Evolutionary conservation across 192 early-diverging fungal species (phyloP).

Genomic region (Coemansia guatemalensis): DNA sequence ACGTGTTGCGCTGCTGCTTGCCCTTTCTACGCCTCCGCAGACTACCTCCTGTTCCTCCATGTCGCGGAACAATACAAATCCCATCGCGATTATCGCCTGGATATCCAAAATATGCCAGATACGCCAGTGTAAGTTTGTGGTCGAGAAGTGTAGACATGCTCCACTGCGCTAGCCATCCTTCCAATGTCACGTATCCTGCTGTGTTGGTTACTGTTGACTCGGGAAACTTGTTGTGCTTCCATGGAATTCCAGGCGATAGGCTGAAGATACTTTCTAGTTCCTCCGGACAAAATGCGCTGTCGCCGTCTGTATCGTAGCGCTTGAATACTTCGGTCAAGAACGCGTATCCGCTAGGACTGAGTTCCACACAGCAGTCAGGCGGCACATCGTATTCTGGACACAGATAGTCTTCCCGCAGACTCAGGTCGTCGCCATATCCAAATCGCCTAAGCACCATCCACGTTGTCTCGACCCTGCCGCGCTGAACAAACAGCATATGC

Average conservation of each 20-base stretch:
- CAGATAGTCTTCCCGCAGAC: slow-evolving; percentile 88
- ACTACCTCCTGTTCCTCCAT: slow-evolving; percentile 42
- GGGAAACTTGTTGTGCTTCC: slow-evolving; percentile 83
- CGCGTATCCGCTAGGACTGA: slow-evolving; percentile 89
- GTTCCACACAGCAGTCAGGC: slow-evolving; percentile 87
- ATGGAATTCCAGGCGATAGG: slow-evolving; percentile 91
- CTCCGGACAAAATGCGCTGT: slow-evolving; percentile 83
- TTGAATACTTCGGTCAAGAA: slow-evolving; percentile 96
- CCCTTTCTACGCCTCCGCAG: slow-evolving; percentile 74
- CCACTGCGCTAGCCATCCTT: slow-evolving; percentile 99
- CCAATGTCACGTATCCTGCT: slow-evolving; percentile 86
- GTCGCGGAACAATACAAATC: slow-evolving; percentile 62
- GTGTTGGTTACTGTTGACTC: slow-evolving; percentile 90
- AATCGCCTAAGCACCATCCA: slow-evolving; percentile 97
- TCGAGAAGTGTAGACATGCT: slow-evolving; percentile 97
- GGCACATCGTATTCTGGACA: slow-evolving; percentile 86
- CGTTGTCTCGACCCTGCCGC: slow-evolving; percentile 95
- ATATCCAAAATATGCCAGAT: slow-evolving; percentile 96
- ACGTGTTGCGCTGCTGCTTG: slow-evolving; percentile 86
- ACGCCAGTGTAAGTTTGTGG: slow-evolving; percentile 84
- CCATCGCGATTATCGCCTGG: slow-evolving; percentile 87
- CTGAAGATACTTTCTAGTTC: slow-evolving; percentile 88
- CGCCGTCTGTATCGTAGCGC: slow-evolving; percentile 93
- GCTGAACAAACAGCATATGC: slow-evolving; percentile 95
- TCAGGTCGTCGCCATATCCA: slow-evolving; percentile 95